Conservation (phyloP, 805 yeast genomes). For the Hanseniaspora lachancei region DNA sequence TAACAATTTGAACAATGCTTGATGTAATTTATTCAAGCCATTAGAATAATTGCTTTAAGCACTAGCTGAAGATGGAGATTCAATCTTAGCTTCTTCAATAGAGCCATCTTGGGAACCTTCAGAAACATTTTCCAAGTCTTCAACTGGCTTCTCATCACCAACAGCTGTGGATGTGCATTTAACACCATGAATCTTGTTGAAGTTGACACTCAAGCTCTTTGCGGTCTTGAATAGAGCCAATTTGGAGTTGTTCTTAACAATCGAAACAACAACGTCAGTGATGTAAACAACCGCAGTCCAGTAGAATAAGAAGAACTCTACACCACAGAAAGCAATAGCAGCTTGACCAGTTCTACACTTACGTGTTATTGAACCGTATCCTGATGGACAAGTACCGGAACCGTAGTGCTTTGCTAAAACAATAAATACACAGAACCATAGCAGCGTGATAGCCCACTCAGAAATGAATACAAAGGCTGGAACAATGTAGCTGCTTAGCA, state of each 20-base stretch:
- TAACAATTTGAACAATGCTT: too few relatives aligned
- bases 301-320: slow-evolving; percentile 21
- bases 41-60: neutral
- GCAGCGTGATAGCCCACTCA: slow-evolving; percentile 21
- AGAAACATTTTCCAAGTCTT: neutral
- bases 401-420: slow-evolving; percentile 26
- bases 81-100: neutral
- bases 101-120: neutral
- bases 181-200: neutral
- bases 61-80: neutral
- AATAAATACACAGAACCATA: slow-evolving; percentile 28
- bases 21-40: too few relatives aligned
- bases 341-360: slow-evolving; percentile 25
- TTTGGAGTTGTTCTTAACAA: neutral
- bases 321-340: slow-evolving; percentile 26
- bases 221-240: neutral
- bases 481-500: slow-evolving; percentile 17
- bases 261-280: neutral
- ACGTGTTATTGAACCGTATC: slow-evolving; percentile 12
- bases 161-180: neutral
- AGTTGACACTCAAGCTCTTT: neutral
- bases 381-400: slow-evolving; percentile 22
- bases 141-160: neutral
- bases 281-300: slow-evolving; percentile 3
- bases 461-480: slow-evolving; percentile 21